Evolutionary conservation across 2,329 filamentous ascomycete species (phyloP), one percentile per base, ranked within the genome.

Genomic region (Thelonectria rubi): DNA sequence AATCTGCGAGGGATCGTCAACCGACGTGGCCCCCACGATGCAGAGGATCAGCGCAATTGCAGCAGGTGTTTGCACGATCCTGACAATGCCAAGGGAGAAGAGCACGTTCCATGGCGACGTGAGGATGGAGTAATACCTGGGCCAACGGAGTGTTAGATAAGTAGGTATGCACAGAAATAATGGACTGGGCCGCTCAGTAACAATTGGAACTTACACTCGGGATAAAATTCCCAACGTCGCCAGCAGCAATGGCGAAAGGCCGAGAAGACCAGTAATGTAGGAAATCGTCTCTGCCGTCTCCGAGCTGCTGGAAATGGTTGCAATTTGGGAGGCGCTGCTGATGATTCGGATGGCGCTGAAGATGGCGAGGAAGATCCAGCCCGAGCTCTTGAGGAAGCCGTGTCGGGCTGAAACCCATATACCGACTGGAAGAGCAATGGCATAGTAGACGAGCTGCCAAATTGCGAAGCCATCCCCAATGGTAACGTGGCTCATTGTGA

Each of bases 151-250:
- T 20, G 11, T 61, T 48, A 57, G 46, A n/a, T n/a, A n/a, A n/a
- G n/a, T n/a, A n/a, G n/a, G n/a, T n/a, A n/a, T 8, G 10, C 26
- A 9, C 10, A 30, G 26, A 30, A 30, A 6, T 9, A 8, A 30
- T 30, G 7, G 26, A 30, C 10, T 30, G 8, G 26, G 26, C n/a
- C n/a, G n/a, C n/a, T 30, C 26, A 30, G 26, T 30, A 11, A 7
- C 18, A 12, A 8, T 9, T n/a, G 1, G 5, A 17, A 45, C 60
- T 51, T 43, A 59, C 60, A 62, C 50, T 11, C 55, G n/a, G 8
- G 60, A 62, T 4, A 59, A 8, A 15, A 62, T 55, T 6, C 60
- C 39, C 26, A 62, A 20, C 1, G 55, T 47, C n/a, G 60, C 55
- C 18, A 62, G 10, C 24, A 58, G 14, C 2, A 58, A 26, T 5